phyloP scores from a whole-genome alignment of 2,329 filamentous ascomycete genomes.

The Arthrinium phaeospermum region DNA sequence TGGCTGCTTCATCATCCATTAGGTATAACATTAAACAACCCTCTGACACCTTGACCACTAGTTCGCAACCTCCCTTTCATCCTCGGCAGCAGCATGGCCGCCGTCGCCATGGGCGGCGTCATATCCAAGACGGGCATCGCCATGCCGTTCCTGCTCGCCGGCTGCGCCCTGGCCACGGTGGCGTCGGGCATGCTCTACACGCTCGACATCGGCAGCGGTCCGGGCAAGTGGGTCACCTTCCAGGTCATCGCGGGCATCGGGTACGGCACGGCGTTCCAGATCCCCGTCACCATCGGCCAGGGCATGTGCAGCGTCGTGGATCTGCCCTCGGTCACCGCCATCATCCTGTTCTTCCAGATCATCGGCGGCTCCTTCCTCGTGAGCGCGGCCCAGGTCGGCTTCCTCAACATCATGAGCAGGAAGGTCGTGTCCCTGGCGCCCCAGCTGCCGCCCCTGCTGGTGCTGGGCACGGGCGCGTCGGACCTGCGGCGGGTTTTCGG shows the following conservation, averaged over 20 bases:
- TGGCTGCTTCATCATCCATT: rapidly evolving
- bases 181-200: conserved; percentile 18
- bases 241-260: conserved; percentile 8
- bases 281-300: conserved; percentile 11
- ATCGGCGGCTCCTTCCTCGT: conserved; percentile 2
- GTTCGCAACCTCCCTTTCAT: conserved; percentile 28
- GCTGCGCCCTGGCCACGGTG: not conserved
- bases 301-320: not conserved
- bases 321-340: conserved; percentile 17
- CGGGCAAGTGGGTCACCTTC: conserved; percentile 19
- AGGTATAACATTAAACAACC: no score
- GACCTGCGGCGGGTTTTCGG: not conserved
- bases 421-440: not conserved
- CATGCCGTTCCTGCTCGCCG: not conserved
- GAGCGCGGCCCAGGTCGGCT: not conserved
- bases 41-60: not conserved
- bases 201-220: not conserved
- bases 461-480: not conserved
- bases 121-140: conserved; percentile 11
- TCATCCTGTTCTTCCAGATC: conserved; percentile 18
- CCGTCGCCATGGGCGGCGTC: conserved; percentile 1
- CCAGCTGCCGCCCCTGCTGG: not conserved
- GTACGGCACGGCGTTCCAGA: not conserved
- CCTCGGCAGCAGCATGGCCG: conserved; percentile 15
- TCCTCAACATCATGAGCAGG: conserved; percentile 1